Base-by-base conservation (phyloP, 306 rosid genomes). In the Pueraria montana region DNA sequence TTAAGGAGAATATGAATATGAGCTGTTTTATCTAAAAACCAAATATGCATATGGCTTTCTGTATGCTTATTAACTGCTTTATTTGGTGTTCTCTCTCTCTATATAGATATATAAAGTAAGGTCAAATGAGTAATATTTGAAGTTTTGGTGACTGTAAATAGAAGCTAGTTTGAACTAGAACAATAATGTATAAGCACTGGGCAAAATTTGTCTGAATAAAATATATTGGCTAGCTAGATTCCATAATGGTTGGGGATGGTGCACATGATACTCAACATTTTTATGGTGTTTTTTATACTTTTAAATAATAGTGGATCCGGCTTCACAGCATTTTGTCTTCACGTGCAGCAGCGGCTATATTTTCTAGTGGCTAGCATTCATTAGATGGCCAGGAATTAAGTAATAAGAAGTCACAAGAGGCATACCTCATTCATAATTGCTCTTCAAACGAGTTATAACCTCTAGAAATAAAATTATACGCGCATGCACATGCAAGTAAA, bases 271-370 rank as follows among this genome's bases (percentile, higher is more conserved):
- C 32, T 27, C 40, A 55, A 55, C 40, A 66, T 20, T 79, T 16
- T 79, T 14, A 21, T 66, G 43, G 76, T 67, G 30, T 45, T 52
- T 65, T 50, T 58, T 64, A 2, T 20, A 27, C 52, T 64, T 78
- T 34, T n/a, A n/a, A n/a, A n/a, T 34, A 63, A 56, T 62, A 5
- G 61, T 71, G 80, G 72, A 72, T 78, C 81, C 70, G 24, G 32
- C 76, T 72, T 71, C 76, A 73, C 5, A 42, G 49, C 80, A 50
- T n/a, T 77, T 61, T 84, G 63, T 63, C 71, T 72, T 84, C 80
- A 78, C 72, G 77, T 72, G 84, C 71, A 72, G 36, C 12, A 62
- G 24, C 50, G 64, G 36, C 74, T 76, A 72, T 20, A 38, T 56
- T 26, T 78, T 84, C 3, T 9, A 11, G 2, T 6, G 3, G 32